Percentiles rank a stretch among this genome's conserved stretches.
Conservation (phyloP, 2,329 filamentous ascomycete genomes). For the Zopfia rhizophila region DNA sequence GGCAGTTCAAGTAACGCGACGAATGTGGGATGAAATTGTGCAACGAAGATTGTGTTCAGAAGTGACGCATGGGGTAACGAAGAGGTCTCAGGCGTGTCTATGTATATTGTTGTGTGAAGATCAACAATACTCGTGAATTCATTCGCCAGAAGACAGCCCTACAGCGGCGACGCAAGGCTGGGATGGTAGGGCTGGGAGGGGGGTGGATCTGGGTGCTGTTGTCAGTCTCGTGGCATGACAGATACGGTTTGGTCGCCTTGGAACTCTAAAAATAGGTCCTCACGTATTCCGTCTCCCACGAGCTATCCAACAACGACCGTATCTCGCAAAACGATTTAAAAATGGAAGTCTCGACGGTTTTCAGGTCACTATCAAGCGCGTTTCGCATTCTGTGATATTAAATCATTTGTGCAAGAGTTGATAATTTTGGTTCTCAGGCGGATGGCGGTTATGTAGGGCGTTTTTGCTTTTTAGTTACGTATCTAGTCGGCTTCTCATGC, state of each 20-base stretch:
- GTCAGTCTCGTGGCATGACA: slow-evolving; percentile 28
- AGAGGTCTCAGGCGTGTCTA: slow-evolving; percentile 27
- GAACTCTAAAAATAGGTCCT: slow-evolving; percentile 41
- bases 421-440: slow-evolving; percentile 13
- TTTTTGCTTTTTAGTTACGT: slow-evolving; percentile 21
- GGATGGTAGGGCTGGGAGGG: slow-evolving; percentile 34
- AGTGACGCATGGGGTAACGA: slow-evolving; percentile 18
- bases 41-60: slow-evolving; percentile 3
- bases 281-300: background rate
- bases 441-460: slow-evolving; percentile 23
- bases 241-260: slow-evolving; percentile 14
- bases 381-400: slow-evolving; percentile 7
- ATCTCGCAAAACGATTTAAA: slow-evolving; percentile 16
- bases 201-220: slow-evolving; percentile 22
- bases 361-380: slow-evolving; percentile 12
- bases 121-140: slow-evolving; percentile 9
- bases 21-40: slow-evolving; percentile 1
- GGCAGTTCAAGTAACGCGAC: slow-evolving; percentile 16
- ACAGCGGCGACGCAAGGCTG: slow-evolving; percentile 21
- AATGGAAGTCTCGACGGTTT: slow-evolving; percentile 15
- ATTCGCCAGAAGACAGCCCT: slow-evolving; percentile 24
- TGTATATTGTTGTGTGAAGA: slow-evolving; percentile 13
- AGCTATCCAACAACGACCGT: slow-evolving; percentile 2
- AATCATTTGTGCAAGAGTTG: slow-evolving; percentile 3
- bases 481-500: slow-evolving; percentile 3